Evolutionary conservation across 2,329 filamentous ascomycete species (phyloP).

Genomic region (Alternaria panax): DNA sequence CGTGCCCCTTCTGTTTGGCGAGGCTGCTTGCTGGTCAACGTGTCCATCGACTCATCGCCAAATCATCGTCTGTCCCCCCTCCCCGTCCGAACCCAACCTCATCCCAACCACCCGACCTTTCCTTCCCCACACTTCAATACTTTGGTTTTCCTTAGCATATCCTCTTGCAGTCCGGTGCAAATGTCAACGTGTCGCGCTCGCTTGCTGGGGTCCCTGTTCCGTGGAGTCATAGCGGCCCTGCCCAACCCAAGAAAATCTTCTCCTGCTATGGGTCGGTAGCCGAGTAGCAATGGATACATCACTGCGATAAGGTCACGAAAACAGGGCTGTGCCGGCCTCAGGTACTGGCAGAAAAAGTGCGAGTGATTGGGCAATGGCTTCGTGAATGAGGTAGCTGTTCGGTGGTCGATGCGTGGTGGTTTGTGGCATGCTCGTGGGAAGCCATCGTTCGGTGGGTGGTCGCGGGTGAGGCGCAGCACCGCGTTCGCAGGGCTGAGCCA

Average conservation of each 20-base stretch:
- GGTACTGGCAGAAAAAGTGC: conserved; percentile 36
- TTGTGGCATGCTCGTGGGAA: conserved; percentile 15
- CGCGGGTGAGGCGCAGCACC: conserved; percentile 20
- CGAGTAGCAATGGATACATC: conserved; percentile 2
- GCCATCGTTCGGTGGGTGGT: conserved; percentile 1
- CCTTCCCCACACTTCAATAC: conserved; percentile 15
- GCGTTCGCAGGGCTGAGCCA: conserved; percentile 11
- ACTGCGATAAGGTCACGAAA: not conserved
- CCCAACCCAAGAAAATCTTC: conserved; percentile 10
- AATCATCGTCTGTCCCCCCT: not conserved
- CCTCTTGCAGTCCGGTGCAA: conserved; percentile 10
- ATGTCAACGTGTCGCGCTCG: conserved; percentile 17
- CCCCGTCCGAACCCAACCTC: conserved; percentile 10
- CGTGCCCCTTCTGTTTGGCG: not conserved
- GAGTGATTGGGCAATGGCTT: conserved; percentile 28
- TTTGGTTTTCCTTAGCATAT: not conserved
- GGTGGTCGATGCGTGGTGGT: conserved; percentile 8
- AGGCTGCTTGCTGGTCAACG: conserved; percentile 2
- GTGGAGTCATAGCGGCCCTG: conserved; percentile 4
- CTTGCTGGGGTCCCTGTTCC: not conserved
- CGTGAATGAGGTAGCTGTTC: conserved; percentile 11
- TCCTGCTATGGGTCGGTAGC: not conserved
- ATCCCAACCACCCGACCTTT: conserved; percentile 3
- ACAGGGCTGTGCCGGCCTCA: conserved; percentile 37
- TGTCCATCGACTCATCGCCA: conserved; percentile 9